Percentiles rank a stretch among this genome's conserved stretches.
Conservation (phyloP, 768 basidiomycete genomes). For the Leccinum uliginosum region DNA sequence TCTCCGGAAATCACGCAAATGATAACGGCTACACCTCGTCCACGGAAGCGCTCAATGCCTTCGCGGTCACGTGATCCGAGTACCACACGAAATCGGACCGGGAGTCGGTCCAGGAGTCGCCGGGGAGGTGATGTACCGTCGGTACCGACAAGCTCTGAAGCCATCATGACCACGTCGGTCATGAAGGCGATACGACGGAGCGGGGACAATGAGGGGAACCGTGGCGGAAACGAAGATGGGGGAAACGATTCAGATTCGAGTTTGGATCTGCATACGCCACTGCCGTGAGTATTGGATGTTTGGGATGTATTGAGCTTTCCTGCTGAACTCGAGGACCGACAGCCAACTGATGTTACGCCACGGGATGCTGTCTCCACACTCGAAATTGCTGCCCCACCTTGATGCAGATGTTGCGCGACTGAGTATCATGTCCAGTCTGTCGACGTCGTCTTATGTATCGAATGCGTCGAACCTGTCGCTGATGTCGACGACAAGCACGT, state of each 20-base stretch:
- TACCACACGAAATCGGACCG: slow-evolving; percentile 12
- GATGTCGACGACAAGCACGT: slow-evolving; percentile 19
- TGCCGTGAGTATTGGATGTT: slow-evolving; percentile 48
- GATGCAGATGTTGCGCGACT: slow-evolving; percentile 19
- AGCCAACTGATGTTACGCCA: slow-evolving; percentile 66
- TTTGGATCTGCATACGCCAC: slow-evolving; percentile 62
- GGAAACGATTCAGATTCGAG: slow-evolving; percentile 56
- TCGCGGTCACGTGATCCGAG: slow-evolving; percentile 25
- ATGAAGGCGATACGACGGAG: neutral
- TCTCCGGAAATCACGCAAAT: slow-evolving; percentile 40
- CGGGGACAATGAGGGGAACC: neutral
- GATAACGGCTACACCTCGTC: slow-evolving; percentile 36
- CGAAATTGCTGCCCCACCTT: slow-evolving; percentile 48
- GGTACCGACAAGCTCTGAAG: slow-evolving; percentile 7
- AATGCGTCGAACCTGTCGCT: slow-evolving; percentile 23
- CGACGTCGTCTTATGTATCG: slow-evolving; percentile 25
- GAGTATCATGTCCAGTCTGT: slow-evolving; percentile 22
- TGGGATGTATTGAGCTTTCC: neutral
- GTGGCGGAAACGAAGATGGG: slow-evolving; percentile 23
- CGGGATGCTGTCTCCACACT: slow-evolving; percentile 62
- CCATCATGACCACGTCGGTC: neutral
- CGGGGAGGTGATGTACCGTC: slow-evolving; percentile 8
- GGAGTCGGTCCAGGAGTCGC: slow-evolving; percentile 6
- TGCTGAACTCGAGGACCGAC: neutral
- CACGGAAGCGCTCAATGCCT: slow-evolving; percentile 24